Evolutionary conservation across 2,329 filamentous ascomycete species (phyloP).

Genomic region (Talaromyces sp.): DNA sequence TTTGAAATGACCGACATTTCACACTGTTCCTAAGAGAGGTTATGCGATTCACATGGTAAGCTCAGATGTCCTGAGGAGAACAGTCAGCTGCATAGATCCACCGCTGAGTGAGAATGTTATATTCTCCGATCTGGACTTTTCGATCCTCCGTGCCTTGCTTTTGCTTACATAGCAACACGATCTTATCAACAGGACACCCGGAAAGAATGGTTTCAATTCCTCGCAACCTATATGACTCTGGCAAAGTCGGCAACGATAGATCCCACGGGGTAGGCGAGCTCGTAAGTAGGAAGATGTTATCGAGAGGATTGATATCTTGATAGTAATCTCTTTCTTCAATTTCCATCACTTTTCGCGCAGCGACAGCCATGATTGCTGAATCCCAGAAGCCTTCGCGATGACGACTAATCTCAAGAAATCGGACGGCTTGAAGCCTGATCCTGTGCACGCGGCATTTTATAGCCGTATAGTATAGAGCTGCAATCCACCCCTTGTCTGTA

Average conservation of each 20-base stretch:
- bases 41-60: neutral
- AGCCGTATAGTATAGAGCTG: conserved; percentile 11
- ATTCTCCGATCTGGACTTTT: neutral
- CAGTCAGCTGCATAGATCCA: neutral
- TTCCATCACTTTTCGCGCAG: conserved; percentile 15
- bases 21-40: neutral
- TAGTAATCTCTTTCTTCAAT: conserved; percentile 13
- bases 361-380: neutral
- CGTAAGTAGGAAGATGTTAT: conserved; percentile 6
- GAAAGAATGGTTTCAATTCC: neutral
- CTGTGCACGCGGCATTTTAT: conserved; percentile 11
- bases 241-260: conserved; percentile 8
- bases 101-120: neutral
- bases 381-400: conserved; percentile 16
- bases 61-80: neutral
- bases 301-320: neutral
- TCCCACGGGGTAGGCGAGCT: neutral
- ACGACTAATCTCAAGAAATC: neutral
- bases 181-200: neutral
- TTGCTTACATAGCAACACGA: neutral
- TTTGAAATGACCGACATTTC: neutral
- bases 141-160: conserved; percentile 1
- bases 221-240: neutral
- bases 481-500: conserved; percentile 15
- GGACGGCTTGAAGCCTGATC: conserved; percentile 15